Conservation (phyloP, 352 stramenopile genomes). For the Aphanomyces invadans region DNA sequence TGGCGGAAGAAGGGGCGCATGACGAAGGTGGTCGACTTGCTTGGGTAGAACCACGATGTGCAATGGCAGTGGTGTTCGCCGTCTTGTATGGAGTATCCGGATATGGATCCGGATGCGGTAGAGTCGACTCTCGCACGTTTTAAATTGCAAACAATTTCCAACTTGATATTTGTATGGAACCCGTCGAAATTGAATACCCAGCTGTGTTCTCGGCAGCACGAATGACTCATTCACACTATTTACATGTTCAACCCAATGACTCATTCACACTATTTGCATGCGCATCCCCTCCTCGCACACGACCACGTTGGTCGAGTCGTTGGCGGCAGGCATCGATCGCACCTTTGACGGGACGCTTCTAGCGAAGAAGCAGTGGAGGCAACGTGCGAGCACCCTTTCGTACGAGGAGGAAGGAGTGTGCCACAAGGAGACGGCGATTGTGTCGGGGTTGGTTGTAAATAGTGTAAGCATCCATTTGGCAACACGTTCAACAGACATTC, state of each 20-base stretch:
- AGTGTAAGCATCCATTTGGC: neutral
- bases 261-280: neutral
- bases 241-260: neutral
- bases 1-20: neutral
- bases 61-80: neutral
- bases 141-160: neutral
- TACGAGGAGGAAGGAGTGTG: too few relatives aligned
- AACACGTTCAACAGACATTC: neutral
- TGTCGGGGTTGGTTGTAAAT: neutral
- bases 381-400: too few relatives aligned
- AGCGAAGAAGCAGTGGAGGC: too few relatives aligned
- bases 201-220: neutral
- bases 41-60: neutral
- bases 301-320: neutral
- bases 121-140: too few relatives aligned
- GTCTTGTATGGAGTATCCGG: neutral
- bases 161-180: neutral
- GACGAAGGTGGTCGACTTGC: neutral
- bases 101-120: neutral
- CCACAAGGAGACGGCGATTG: too few relatives aligned
- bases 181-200: neutral
- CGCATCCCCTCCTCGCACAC: neutral
- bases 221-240: conserved; percentile 11
- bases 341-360: neutral
- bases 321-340: neutral